Base-by-base conservation (phyloP, 2,329 filamentous ascomycete genomes). In the Fusarium lateritium region DNA sequence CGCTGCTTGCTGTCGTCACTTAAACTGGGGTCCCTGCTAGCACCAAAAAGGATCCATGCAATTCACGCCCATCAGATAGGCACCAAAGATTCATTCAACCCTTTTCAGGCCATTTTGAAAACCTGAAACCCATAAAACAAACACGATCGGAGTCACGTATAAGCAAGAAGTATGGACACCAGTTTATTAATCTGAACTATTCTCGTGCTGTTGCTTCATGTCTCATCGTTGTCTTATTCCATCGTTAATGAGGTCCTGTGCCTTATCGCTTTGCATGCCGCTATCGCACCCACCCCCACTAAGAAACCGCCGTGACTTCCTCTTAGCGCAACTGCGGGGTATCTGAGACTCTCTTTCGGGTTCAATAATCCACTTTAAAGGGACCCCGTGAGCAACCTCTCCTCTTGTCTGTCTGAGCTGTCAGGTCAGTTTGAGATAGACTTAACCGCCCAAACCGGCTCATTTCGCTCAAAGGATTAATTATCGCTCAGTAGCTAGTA, bases 261-360 rank as follows among this genome's bases (percentile, higher is more conserved):
- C 17, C 53, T 70, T 70, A 70, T 70, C 67, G 67, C 62, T 52
- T 15, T 70, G 62, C 67, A 70, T 70, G 64, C 62, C 57, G 47
- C 67, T 70, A 69, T 69, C 67, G 54, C 57, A 67, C 67, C 56
- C 56, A 52, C 56, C 66, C 65, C 67, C 67, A 70, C 67, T 62
- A 69, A 51, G 47, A 70, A 31, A 61, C 61, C 62, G 65, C 54
- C 66, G 66, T 70, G 67, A 70, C 67, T 31, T 33, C 36, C 61
- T 70, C 46, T 63, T 70, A 70, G 67, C 62, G 67, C 67, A 61
- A 56, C 67, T 70, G 67, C 67, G 67, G 67, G 67, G 67, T 70
- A 70, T 66, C 38, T 54, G 49, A 67, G 63, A 64, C 61, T 58
- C 51, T 70, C 57, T 67, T 47, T 57, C 58, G 64, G 45, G 58